Evolutionary conservation across 2,329 filamentous ascomycete species (phyloP), one percentile per base, ranked within the genome.

Genomic region (Lachnellula arida): DNA sequence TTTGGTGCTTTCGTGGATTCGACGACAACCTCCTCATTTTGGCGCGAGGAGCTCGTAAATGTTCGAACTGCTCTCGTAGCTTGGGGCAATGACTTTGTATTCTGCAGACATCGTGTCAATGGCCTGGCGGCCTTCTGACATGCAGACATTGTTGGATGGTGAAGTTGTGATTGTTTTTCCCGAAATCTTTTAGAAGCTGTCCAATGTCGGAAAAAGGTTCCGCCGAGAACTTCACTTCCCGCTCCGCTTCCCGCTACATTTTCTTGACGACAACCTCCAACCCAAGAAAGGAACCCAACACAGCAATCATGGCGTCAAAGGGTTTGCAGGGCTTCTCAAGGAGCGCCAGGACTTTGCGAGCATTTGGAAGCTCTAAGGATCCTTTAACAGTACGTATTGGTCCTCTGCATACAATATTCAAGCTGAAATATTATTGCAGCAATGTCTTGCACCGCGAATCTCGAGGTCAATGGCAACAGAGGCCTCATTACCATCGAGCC

Each of bases 61-160:
- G 58, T 50, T 44, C 68, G 65, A 55, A 69, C 60, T 19, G 59
- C 46, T 51, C 56, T 59, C 17, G 57, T 53, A 61, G 66, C 63
- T 15, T 62, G 53, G 43, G 53, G 51, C 53, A 66, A 60, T 59
- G 65, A 56, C 55, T 65, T 70, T 58, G 61, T 67, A 71, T 66
- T 75, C 67, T 75, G 75, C 61, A 84, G 69, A 62, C 79, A 80
- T 73, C 78, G 75, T 62, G 79, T 71, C 62, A 85, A 72, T 60
- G 82, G 81, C 73, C 81, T 74, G 56, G 74, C 75, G 69, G 80
- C 79, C 74, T 79, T 81, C 70, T 80, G 80, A 69, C 80, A 82
- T 71, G 76, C 76, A 70, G 82, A 80, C 82, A 86, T 86, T 69
- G 66, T 67, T 55, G 58, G 49, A 54, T 56, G 61, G 43, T 54